phyloP scores from a whole-genome alignment of 1,284 basidiomycete genomes.

The Trametes pubescens region DNA sequence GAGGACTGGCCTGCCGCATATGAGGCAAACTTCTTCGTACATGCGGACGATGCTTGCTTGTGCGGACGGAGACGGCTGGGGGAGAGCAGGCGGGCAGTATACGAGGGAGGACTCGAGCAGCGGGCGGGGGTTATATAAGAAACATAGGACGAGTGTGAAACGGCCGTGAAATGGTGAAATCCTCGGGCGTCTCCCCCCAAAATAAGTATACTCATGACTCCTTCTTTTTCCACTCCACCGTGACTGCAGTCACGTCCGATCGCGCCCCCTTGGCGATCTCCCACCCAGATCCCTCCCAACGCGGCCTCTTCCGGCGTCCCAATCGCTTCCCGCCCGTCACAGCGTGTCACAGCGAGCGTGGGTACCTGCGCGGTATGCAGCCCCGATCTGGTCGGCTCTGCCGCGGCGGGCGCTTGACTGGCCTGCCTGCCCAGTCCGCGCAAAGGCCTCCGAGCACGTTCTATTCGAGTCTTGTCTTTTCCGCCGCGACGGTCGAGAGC shows the following conservation, averaged over 20 bases:
- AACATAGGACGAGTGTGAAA: constrained; percentile 33
- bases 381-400: constrained; percentile 11
- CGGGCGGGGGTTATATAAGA: constrained; percentile 33
- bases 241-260: constrained; percentile 28
- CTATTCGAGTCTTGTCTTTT: constrained; percentile 19
- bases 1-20: constrained; percentile 67
- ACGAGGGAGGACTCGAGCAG: constrained; percentile 12
- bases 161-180: constrained; percentile 27
- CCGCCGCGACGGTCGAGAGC: constrained; percentile 14
- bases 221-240: constrained; percentile 28
- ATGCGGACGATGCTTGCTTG: constrained; percentile 47
- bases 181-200: constrained; percentile 21
- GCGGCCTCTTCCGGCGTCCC: constrained; percentile 22
- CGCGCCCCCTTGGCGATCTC: constrained; percentile 28
- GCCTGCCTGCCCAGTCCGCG: constrained; percentile 16
- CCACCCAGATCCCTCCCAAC: constrained; percentile 24
- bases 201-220: constrained; percentile 29
- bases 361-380: constrained; percentile 18
- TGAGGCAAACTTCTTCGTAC: constrained; percentile 80
- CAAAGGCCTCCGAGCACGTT: constrained; percentile 33
- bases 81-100: constrained; percentile 7
- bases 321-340: constrained; percentile 15
- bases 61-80: background rate
- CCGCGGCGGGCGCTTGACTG: constrained; percentile 11
- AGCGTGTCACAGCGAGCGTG: background rate